Conservation (phyloP, 2,329 filamentous ascomycete genomes). For the Teratosphaeria gauchensis region DNA sequence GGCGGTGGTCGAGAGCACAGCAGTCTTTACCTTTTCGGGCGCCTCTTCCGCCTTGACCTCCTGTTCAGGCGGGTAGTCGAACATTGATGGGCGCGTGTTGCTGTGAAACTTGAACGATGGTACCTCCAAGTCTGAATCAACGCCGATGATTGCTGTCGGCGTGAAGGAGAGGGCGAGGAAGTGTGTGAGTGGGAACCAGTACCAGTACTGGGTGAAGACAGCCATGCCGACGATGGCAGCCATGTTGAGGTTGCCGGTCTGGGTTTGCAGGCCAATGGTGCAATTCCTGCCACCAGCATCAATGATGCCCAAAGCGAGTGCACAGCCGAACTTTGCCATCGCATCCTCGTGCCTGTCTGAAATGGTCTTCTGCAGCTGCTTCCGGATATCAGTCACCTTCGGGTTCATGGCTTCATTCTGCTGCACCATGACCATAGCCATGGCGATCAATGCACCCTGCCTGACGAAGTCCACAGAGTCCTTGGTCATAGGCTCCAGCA, state of each 20-base stretch:
- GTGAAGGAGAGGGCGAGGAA: conserved; percentile 93
- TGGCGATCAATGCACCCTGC: conserved; percentile 85
- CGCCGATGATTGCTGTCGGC: conserved; percentile 90
- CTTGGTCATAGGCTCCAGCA: conserved; percentile 98
- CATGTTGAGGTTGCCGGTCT: conserved; percentile 98
- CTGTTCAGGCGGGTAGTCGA: conserved; percentile 95
- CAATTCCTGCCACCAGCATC: conserved; percentile 97
- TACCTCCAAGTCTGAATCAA: conserved; percentile 68
- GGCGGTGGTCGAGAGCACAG: conserved; percentile 89
- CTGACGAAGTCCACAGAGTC: conserved; percentile 97
- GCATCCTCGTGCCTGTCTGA: conserved; percentile 94
- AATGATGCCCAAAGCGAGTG: conserved; percentile 89
- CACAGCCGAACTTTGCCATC: conserved; percentile 97
- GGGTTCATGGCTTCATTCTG: conserved; percentile 98
- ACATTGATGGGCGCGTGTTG: conserved; percentile 86
- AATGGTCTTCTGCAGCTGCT: conserved; percentile 88
- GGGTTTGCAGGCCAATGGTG: conserved; percentile 93
- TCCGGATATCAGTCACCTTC: conserved; percentile 82
- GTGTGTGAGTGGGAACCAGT: conserved; percentile 98
- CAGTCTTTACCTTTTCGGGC: conserved; percentile 86
- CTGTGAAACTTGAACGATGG: conserved; percentile 93
- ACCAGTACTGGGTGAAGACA: conserved; percentile 99
- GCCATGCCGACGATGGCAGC: conserved; percentile 95
- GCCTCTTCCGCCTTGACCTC: conserved; percentile 92
- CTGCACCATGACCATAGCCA: conserved; percentile 98